Evolutionary conservation across 768 basidiomycete genomes (phyloP).

Genomic region (Cubamyces sp.): DNA sequence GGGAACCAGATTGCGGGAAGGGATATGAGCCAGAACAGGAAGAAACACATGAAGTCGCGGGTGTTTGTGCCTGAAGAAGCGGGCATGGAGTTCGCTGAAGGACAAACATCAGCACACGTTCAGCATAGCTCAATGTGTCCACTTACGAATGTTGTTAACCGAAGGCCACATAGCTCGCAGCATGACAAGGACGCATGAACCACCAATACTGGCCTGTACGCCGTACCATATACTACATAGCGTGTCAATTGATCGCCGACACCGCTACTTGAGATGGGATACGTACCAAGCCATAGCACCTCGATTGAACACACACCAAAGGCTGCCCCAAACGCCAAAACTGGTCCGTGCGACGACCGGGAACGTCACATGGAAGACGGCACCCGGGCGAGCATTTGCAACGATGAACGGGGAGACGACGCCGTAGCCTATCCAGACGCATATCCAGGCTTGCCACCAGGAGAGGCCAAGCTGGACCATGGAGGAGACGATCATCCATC

Average conservation of each 20-base stretch:
- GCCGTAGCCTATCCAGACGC: constrained; percentile 59
- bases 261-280: neutral
- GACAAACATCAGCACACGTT: neutral
- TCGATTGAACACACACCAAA: constrained; percentile 81
- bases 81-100: constrained; percentile 70
- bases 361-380: constrained; percentile 76
- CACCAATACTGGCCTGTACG: constrained; percentile 83
- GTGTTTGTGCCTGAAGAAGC: constrained; percentile 73
- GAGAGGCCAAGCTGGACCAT: constrained; percentile 75
- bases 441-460: constrained; percentile 89
- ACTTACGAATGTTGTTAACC: constrained; percentile 65
- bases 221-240: constrained; percentile 71
- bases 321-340: constrained; percentile 76
- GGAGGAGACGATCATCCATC: constrained; percentile 78
- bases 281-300: constrained; percentile 73
- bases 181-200: constrained; percentile 74
- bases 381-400: constrained; percentile 77
- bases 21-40: constrained; percentile 84
- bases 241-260: neutral
- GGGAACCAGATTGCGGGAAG: constrained; percentile 84
- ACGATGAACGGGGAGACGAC: constrained; percentile 66
- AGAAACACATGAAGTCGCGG: constrained; percentile 80
- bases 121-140: too few relatives aligned
- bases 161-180: constrained; percentile 79
- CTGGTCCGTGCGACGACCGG: constrained; percentile 76